Percentiles rank a stretch among this genome's conserved stretches.
Conservation (phyloP, 192 early-diverging fungal genomes). For the Linnemannia hyalina region DNA sequence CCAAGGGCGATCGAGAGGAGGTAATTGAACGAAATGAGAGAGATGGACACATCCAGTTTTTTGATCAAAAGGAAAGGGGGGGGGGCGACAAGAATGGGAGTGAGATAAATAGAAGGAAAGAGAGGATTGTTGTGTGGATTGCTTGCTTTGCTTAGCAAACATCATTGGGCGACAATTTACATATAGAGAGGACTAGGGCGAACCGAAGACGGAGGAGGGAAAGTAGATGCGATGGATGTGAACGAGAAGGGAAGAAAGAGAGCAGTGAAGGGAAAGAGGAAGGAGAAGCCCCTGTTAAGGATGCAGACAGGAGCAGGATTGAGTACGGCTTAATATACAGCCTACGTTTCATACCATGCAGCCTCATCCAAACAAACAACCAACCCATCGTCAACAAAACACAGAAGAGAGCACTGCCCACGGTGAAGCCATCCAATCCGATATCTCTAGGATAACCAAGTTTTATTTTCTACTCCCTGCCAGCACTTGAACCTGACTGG, state of each 20-base stretch:
- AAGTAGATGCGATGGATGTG: neutral
- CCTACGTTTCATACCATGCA: slow-evolving; percentile 4
- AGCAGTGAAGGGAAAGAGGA: neutral
- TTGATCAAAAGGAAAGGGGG: neutral
- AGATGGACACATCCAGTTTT: neutral
- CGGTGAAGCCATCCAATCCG: too few species aligned
- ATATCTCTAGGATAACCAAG: too few species aligned
- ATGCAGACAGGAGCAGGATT: neutral
- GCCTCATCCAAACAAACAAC: neutral
- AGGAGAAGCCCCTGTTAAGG: neutral
- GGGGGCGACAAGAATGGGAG: neutral
- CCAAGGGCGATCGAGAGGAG: slow-evolving; percentile 48
- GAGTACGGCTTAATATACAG: neutral
- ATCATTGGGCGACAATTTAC: neutral
- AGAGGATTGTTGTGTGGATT: neutral
- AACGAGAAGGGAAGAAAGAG: neutral
- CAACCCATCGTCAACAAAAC: neutral
- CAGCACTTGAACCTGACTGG: too few species aligned
- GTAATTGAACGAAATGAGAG: neutral
- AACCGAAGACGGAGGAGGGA: neutral
- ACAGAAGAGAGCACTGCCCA: neutral
- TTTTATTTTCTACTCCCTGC: neutral
- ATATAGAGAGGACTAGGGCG: neutral
- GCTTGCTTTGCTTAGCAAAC: neutral
- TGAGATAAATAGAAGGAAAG: neutral